Evolutionary conservation across 371 early-diverging fungal genomes (phyloP).

Genomic region (Mycotypha africana): DNA sequence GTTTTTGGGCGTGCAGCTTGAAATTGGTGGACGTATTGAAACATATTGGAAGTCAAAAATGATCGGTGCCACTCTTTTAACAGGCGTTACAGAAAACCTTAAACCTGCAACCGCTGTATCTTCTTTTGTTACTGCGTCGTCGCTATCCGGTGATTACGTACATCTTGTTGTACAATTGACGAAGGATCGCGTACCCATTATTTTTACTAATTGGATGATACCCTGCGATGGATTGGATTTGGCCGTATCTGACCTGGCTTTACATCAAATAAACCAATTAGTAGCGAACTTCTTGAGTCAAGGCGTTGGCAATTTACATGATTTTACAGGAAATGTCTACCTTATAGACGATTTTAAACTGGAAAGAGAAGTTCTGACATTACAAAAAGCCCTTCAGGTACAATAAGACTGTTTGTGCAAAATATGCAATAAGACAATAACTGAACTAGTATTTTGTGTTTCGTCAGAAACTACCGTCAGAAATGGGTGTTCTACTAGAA

Average conservation of each 20-base stretch:
- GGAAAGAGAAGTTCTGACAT: no score
- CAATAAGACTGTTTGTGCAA: neutral
- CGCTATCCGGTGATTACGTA: constrained; percentile 72
- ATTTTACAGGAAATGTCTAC: no score
- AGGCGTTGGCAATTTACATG: neutral
- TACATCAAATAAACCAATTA: constrained; percentile 48
- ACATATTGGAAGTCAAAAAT: constrained; percentile 95
- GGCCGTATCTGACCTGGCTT: constrained; percentile 56
- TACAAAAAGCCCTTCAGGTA: no score
- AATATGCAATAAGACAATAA: neutral
- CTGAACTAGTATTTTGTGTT: no score
- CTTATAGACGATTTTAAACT: no score
- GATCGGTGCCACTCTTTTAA: no score
- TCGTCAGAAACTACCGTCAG: constrained; percentile 58
- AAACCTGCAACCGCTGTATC: constrained; percentile 38
- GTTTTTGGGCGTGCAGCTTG: constrained; percentile 79
- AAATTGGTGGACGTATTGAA: constrained; percentile 90
- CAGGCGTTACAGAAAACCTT: constrained; percentile 26
- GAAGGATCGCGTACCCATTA: constrained; percentile 82
- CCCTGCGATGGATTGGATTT: constrained; percentile 53
- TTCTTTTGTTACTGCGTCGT: constrained; percentile 79
- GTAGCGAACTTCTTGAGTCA: constrained; percentile 23
- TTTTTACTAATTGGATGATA: constrained; percentile 69
- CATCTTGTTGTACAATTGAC: constrained; percentile 91
- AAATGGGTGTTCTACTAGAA: constrained; percentile 79